Evolutionary conservation across 495 filamentous ascomycete species (phyloP).

Genomic region (Penicillium parvum): DNA sequence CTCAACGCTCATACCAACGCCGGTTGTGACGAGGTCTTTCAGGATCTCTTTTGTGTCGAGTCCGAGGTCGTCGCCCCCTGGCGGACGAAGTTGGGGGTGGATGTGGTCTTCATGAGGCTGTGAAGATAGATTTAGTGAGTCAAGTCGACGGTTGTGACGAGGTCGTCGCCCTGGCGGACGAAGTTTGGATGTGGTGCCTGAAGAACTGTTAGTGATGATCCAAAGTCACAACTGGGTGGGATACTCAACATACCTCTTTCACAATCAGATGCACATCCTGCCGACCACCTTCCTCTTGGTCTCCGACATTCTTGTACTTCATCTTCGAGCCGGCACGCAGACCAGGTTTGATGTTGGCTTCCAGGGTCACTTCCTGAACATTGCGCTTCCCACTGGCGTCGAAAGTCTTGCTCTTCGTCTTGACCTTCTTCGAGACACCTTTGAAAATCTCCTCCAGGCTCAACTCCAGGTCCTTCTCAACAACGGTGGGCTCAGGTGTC

Average conservation of each 20-base stretch:
- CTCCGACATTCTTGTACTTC: conserved; percentile 92
- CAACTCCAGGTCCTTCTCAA: conserved; percentile 78
- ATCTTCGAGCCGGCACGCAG: conserved; percentile 96
- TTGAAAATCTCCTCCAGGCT: conserved; percentile 82
- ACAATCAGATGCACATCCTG: conserved; percentile 95
- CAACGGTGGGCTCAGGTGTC: conserved; percentile 83
- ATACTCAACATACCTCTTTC: conserved; percentile 66
- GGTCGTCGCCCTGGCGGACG: conserved; percentile 80
- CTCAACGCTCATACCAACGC: conserved; percentile 26
- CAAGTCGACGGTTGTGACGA: conserved; percentile 72
- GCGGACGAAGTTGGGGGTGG: no score
- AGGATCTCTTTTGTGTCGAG: conserved; percentile 69
- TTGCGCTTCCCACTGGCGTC: conserved; percentile 77
- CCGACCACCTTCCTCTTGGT: conserved; percentile 94
- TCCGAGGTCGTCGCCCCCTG: conserved; percentile 71
- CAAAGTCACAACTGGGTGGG: not conserved
- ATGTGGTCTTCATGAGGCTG: conserved; percentile 92
- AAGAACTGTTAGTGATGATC: conserved; percentile 20
- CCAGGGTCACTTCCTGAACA: conserved; percentile 81
- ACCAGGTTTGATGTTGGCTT: conserved; percentile 91
- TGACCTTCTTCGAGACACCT: conserved; percentile 90
- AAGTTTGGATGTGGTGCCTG: conserved; percentile 82
- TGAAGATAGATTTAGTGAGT: no score
- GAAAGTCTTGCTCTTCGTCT: conserved; percentile 93
- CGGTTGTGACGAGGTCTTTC: conserved; percentile 61